Evolutionary conservation across 1,139 yeast genomes (phyloP), one percentile per base, ranked within the genome.

Genomic region (Diutina rugosa): DNA sequence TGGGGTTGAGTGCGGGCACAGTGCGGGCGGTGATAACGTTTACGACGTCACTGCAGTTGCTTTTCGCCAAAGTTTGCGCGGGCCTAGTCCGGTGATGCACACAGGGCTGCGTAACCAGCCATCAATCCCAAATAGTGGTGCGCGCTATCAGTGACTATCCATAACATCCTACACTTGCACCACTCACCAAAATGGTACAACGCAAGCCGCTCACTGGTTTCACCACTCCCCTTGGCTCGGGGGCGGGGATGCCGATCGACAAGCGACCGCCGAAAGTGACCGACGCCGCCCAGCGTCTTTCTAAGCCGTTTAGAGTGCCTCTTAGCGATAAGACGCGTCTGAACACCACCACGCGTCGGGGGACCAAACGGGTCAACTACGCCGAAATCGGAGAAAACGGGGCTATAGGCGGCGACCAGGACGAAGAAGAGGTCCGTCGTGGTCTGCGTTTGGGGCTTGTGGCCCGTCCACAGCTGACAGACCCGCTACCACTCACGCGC

Each of bases 151-250:
- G 38, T 10, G 38, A 32, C 26, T 1, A 4, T 32, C 41, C 14
- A 35, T 35, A 35, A 35, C 41, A 35, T 32, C 35, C 35, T 2
- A 32, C 12, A 32, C 35, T 10, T 32, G 26, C 26, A 21, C 35
- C 12, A 9, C 35, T 4, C n/a, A 5, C 14, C 35, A 14, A 4
- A 6, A 51, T 51, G 54, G 54, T 28, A 18, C 70, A 66, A 5
- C 62, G 75, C 56, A 74, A 74, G 62, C 72, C 73, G 21, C 66
- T 75, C 46, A 73, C 64, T 14, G 72, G 66, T 57, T 75, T 69
- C 59, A 74, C 79, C 28, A 75, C 79, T 6, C 79, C 79, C 0
- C 63, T 74, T 30, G 79, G 79, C 6, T 72, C 77, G 9, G 79
- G 79, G 2, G 79, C 78, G 1, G 79, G 79, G 1, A 67, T 75